Conservation (phyloP, 257 asterid species). For the Solanum chilense region DNA sequence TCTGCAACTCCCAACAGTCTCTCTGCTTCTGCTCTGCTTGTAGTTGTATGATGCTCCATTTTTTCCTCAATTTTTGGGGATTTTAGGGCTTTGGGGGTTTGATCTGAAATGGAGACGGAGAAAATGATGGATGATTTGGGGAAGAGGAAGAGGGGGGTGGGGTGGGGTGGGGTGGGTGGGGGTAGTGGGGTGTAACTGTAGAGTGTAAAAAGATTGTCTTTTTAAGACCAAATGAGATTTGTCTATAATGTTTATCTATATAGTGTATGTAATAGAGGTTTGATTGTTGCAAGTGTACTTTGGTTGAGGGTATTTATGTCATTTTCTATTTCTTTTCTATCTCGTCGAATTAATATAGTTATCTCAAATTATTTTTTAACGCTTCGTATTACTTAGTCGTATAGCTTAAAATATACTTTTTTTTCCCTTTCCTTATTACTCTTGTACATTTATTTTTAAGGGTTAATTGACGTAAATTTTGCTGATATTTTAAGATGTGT, state of each 20-base stretch:
- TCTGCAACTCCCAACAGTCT: constrained; percentile 80
- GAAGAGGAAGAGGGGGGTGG: not conserved
- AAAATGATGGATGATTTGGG: not conserved
- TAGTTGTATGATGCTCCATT: constrained; percentile 76
- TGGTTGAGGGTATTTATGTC: not conserved
- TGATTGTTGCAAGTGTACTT: not conserved
- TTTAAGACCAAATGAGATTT: not conserved
- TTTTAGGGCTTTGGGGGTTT: not conserved
- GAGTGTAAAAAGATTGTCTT: not conserved
- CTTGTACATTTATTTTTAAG: too few species aligned
- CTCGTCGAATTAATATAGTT: not conserved
- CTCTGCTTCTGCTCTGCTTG: constrained; percentile 92
- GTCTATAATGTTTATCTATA: not conserved
- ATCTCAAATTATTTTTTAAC: not conserved
- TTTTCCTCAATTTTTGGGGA: not conserved
- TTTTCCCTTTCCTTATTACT: too few species aligned
- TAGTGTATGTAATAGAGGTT: not conserved
- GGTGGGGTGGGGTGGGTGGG: not conserved
- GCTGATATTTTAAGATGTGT: too few species aligned
- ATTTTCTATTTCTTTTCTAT: not conserved
- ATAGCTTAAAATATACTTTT: too few species aligned
- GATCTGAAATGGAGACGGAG: constrained; percentile 2
- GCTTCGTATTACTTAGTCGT: too few species aligned
- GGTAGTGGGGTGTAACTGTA: not conserved
- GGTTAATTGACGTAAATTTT: too few species aligned